Conservation (phyloP, 2,329 filamentous ascomycete genomes). For the Amylocarpus encephaloides region DNA sequence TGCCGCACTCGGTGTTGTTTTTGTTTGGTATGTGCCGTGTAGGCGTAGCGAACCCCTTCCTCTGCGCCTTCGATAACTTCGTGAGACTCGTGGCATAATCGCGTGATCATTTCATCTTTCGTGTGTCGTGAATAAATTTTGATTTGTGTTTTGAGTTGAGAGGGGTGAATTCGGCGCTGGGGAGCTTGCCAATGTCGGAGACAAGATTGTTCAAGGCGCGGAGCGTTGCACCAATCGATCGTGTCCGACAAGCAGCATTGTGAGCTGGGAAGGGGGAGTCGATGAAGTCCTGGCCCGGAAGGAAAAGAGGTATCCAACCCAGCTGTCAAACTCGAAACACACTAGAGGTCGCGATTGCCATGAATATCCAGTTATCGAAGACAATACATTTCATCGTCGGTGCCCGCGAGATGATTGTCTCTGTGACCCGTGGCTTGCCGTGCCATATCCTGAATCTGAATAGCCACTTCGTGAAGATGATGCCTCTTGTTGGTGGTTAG, state of each 20-base stretch:
- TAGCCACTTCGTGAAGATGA: slow-evolving; percentile 23
- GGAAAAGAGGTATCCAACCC: slow-evolving; percentile 30
- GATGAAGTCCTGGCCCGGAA: slow-evolving; percentile 28
- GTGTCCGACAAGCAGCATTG: slow-evolving; percentile 29
- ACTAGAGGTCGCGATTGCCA: slow-evolving; percentile 29
- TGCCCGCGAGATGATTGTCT: slow-evolving; percentile 22
- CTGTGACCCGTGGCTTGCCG: slow-evolving; percentile 28
- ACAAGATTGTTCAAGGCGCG: slow-evolving; percentile 20
- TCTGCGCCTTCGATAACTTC: slow-evolving; percentile 31
- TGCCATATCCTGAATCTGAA: slow-evolving; percentile 31
- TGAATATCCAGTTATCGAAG: slow-evolving; percentile 31
- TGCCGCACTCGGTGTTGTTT: slow-evolving; percentile 8
- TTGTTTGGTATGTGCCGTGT: slow-evolving; percentile 8
- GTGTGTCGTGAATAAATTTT: slow-evolving; percentile 12
- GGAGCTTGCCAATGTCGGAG: background rate
- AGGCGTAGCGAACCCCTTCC: slow-evolving; percentile 17
- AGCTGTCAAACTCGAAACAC: slow-evolving; percentile 29
- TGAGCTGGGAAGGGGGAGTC: slow-evolving; percentile 28
- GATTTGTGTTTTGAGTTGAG: slow-evolving; percentile 8
- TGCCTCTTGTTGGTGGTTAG: slow-evolving; percentile 17
- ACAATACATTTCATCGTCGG: slow-evolving; percentile 32
- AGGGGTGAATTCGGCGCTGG: background rate
- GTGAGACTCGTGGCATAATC: slow-evolving; percentile 25
- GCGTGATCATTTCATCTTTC: slow-evolving; percentile 19
- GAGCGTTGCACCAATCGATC: slow-evolving; percentile 24